A percentile compares a stretch with the other conserved stretches of the same genome.
Conservation (phyloP, 139 green algal species). For the Tetraselmis striata region DNA sequence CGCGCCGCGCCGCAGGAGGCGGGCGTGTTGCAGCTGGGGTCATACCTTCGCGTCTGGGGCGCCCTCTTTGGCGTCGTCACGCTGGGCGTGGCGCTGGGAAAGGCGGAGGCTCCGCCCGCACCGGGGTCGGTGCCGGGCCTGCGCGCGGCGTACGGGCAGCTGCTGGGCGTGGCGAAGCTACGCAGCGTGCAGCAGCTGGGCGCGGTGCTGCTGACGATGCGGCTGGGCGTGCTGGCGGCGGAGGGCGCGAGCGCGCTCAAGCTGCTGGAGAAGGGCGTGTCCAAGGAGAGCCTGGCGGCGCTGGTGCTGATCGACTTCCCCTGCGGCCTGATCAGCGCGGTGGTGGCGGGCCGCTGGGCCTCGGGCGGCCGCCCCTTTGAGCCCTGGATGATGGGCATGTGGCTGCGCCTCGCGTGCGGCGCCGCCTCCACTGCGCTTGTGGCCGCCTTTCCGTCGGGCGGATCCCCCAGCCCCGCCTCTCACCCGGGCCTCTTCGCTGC, state of each 20-base stretch:
- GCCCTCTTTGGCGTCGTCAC: constrained; percentile 64
- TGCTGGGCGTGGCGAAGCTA: constrained; percentile 54
- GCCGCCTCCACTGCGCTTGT: constrained; percentile 26
- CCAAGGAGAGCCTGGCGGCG: constrained; percentile 67
- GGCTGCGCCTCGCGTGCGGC: constrained; percentile 39
- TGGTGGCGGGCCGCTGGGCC: constrained; percentile 71
- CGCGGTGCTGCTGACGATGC: constrained; percentile 60
- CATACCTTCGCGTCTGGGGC: constrained; percentile 83
- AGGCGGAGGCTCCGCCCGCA: constrained; percentile 31
- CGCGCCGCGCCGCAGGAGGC: constrained; percentile 11
- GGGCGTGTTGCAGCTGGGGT: constrained; percentile 52
- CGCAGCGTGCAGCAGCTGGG: constrained; percentile 60
- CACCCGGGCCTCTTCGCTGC: constrained; percentile 36
- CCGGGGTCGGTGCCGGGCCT: constrained; percentile 1
- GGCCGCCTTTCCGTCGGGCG: neutral
- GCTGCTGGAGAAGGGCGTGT: constrained; percentile 84
- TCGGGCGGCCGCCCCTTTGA: constrained; percentile 38
- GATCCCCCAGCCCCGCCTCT: neutral
- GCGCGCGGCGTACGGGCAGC: constrained; percentile 35
- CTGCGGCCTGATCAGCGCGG: constrained; percentile 68
- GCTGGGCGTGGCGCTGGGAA: constrained; percentile 43
- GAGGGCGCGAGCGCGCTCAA: constrained; percentile 71
- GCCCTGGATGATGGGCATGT: constrained; percentile 66
- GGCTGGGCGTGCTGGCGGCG: constrained; percentile 64
- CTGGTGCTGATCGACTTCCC: constrained; percentile 81